Evolutionary conservation across 495 filamentous ascomycete genomes (phyloP).

Genomic region (Echria macrotheca): DNA sequence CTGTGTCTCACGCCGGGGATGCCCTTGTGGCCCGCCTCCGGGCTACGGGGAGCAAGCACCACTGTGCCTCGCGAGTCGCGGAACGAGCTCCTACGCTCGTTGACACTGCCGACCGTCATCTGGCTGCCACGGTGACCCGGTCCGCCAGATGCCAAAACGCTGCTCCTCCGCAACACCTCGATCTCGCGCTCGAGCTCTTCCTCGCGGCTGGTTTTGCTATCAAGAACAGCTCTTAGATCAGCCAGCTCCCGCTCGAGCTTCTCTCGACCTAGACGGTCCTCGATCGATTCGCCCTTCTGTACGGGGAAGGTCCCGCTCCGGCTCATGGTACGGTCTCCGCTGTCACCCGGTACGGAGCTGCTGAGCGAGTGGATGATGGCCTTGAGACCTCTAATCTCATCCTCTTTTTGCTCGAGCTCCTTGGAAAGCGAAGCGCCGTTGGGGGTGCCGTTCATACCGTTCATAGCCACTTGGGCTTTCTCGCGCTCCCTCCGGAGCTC

Average conservation of each 20-base stretch:
- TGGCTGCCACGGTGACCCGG: conserved; percentile 41
- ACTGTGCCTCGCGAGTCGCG: conserved; percentile 57
- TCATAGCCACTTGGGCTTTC: conserved; percentile 63
- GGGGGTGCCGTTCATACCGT: conserved; percentile 44
- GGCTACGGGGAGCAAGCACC: conserved; percentile 41
- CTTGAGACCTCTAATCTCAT: conserved; percentile 93
- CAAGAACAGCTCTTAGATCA: conserved; percentile 64
- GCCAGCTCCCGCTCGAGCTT: conserved; percentile 72
- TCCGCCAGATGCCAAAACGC: conserved; percentile 19
- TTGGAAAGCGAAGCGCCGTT: conserved; percentile 47
- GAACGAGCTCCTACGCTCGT: conserved; percentile 42
- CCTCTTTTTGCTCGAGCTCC: conserved; percentile 89
- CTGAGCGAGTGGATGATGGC: conserved; percentile 96
- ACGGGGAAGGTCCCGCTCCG: conserved; percentile 35
- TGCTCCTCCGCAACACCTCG: conserved; percentile 53
- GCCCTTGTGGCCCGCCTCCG: conserved; percentile 31
- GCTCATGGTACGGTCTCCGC: conserved; percentile 37
- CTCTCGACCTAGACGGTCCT: conserved; percentile 50
- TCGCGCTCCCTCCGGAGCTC: conserved; percentile 89
- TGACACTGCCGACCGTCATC: conserved; percentile 46
- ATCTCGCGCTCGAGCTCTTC: conserved; percentile 89
- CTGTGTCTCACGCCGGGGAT: conserved; percentile 33
- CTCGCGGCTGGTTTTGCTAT: conserved; percentile 68
- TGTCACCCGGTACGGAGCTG: conserved; percentile 51
- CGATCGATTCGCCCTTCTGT: conserved; percentile 48